Base-by-base conservation (phyloP, 2,329 filamentous ascomycete species). In the Arthroderma sp. region DNA sequence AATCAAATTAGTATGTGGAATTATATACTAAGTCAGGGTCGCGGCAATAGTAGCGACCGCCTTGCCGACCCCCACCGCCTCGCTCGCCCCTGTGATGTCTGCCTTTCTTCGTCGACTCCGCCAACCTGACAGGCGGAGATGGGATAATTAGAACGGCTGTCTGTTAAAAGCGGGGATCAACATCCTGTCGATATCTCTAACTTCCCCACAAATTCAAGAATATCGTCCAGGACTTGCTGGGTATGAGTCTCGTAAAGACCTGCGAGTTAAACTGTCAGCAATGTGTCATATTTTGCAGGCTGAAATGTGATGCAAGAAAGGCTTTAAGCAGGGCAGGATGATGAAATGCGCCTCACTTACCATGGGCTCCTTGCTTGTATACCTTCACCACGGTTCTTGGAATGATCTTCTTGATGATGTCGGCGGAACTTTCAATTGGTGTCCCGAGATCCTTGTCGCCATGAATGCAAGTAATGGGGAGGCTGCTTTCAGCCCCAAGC, bases 311-410 rank as follows among this genome's bases (percentile, higher is more conserved):
- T 22, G 15, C 15, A 22, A 22, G 15, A 22, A 22, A 22, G 15
- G 15, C 15, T 22, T 22, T 22, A 22, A 22, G 15, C 15, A 22
- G 15, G 15, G 15, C 15, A n/a, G 15, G 3, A 22, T 22, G 15
- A 22, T 22, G 15, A 22, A 22, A 22, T 22, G 15, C 15, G 15
- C 15, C 15, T 22, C 15, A 43, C 49, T 27, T 37, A 47, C 56
- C 58, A 52, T 60, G 56, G 1, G 52, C 55, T 7, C 49, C 55
- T 33, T 54, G 52, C 28, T 57, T 47, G 44, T 58, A 58, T 6
- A 58, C 50, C 47, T 57, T 57, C 39, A 58, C 52, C 40, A 51
- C 32, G 7, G 48, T 47, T 38, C 55, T 46, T 2, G 49, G 52
- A 27, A 55, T 44, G 8, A 58, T 46, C 36, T 54, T 49, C 40